Conservation (phyloP, 306 rosid genomes). For the Aeschynomene evenia region DNA sequence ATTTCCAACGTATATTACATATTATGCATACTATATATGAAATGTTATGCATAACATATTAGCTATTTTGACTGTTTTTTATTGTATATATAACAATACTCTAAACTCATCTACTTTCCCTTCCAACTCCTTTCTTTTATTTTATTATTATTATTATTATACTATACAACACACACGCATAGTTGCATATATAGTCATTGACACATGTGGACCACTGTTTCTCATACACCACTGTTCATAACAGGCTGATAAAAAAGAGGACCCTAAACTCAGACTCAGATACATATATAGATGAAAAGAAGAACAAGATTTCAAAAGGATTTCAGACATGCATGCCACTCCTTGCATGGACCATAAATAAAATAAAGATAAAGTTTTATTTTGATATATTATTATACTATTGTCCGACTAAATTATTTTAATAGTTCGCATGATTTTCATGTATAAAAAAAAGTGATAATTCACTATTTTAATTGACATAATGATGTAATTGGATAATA, state of each 20-base stretch:
- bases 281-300: background rate
- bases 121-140: background rate
- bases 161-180: background rate
- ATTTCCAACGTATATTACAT: too few relatives aligned
- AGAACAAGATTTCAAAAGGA: constrained; percentile 18
- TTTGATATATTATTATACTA: too few relatives aligned
- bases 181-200: background rate
- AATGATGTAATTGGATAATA: too few relatives aligned
- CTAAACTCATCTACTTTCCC: constrained; percentile 13
- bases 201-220: constrained; percentile 41
- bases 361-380: too few relatives aligned
- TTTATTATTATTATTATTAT: background rate
- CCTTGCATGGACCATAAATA: constrained; percentile 21
- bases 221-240: background rate
- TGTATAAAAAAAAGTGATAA: too few relatives aligned
- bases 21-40: too few relatives aligned
- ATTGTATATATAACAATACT: too few relatives aligned
- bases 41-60: too few relatives aligned
- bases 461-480: too few relatives aligned
- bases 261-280: constrained; percentile 13
- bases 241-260: constrained; percentile 25
- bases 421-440: too few relatives aligned
- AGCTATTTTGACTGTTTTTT: too few relatives aligned
- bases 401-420: too few relatives aligned
- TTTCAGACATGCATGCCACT: constrained; percentile 36